phyloP scores from a whole-genome alignment of 2,329 filamentous ascomycete genomes.

The Rhynchosporium agropyri region DNA sequence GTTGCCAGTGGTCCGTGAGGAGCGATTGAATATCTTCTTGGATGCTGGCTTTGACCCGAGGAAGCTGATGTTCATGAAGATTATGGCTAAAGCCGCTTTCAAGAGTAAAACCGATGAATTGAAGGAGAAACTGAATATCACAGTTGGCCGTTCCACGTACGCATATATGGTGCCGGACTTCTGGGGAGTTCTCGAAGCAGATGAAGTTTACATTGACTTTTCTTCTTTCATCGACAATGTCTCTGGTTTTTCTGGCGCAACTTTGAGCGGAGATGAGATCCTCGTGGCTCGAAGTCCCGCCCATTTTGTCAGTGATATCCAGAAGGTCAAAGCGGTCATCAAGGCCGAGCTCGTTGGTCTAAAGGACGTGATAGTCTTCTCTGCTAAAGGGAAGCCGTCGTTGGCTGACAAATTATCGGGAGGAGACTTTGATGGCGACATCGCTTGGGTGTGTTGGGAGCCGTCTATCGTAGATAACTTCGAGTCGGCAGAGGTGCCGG shows the following conservation, averaged over 20 bases:
- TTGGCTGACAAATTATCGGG: constrained; percentile 74
- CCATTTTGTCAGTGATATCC: constrained; percentile 71
- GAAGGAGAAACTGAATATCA: constrained; percentile 61
- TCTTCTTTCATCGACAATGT: constrained; percentile 59
- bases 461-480: constrained; percentile 67
- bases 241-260: constrained; percentile 55
- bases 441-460: constrained; percentile 80
- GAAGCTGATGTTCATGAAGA: constrained; percentile 52
- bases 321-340: constrained; percentile 64
- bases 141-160: constrained; percentile 62
- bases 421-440: constrained; percentile 81
- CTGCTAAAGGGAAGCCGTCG: constrained; percentile 60
- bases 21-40: constrained; percentile 57
- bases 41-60: constrained; percentile 61
- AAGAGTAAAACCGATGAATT: constrained; percentile 36
- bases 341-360: constrained; percentile 65
- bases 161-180: constrained; percentile 72
- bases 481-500: constrained; percentile 57
- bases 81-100: constrained; percentile 44
- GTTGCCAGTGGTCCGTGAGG: constrained; percentile 44
- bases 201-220: constrained; percentile 70
- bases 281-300: constrained; percentile 72
- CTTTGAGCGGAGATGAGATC: constrained; percentile 60
- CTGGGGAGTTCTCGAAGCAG: constrained; percentile 58
- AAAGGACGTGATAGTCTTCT: constrained; percentile 80